Percentiles rank a stretch among this genome's conserved stretches.
These are phyloP conservation scores for Pythium brachiatum DNA, from an alignment of 352 stramenopile species.

Conservation along the genomic window DNA sequence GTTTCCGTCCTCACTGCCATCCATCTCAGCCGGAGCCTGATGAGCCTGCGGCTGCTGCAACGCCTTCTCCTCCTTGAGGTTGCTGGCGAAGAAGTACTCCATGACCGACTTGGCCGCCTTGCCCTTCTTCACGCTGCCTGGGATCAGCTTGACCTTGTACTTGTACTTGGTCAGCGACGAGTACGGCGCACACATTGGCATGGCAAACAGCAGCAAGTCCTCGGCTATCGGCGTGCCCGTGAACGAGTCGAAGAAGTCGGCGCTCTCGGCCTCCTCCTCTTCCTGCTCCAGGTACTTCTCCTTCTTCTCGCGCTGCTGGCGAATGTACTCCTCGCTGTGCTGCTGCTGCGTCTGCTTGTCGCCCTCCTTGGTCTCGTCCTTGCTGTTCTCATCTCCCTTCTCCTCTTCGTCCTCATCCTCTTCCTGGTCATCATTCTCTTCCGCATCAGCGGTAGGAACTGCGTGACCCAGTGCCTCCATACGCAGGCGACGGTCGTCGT, in stretches of 20 bases:
- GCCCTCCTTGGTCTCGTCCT: slow-evolving; percentile 11
- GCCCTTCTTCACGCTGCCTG: slow-evolving; percentile 88
- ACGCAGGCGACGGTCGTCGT: slow-evolving; percentile 91
- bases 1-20: slow-evolving; percentile 21
- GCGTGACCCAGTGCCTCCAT: slow-evolving; percentile 89
- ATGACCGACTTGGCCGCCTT: slow-evolving; percentile 87
- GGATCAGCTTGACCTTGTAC: slow-evolving; percentile 92
- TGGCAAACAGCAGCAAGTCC: slow-evolving; percentile 86
- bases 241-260: slow-evolving; percentile 84
- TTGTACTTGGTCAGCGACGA: slow-evolving; percentile 84
- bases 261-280: slow-evolving; percentile 71
- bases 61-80: slow-evolving; percentile 70
- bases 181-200: slow-evolving; percentile 92
- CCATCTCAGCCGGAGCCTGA: slow-evolving; percentile 1
- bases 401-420: slow-evolving; percentile 16
- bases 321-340: slow-evolving; percentile 54
- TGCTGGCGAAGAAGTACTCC: slow-evolving; percentile 78
- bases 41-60: slow-evolving; percentile 14
- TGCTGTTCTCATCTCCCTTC: slow-evolving; percentile 2
- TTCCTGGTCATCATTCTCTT: slow-evolving; percentile 21
- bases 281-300: slow-evolving; percentile 83
- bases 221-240: slow-evolving; percentile 72
- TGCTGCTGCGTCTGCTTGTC: not conserved
- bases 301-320: slow-evolving; percentile 77
- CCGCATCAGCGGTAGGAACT: slow-evolving; percentile 27